Conservation (phyloP, 768 basidiomycete genomes). For the Leucogyrophana mollusca region DNA sequence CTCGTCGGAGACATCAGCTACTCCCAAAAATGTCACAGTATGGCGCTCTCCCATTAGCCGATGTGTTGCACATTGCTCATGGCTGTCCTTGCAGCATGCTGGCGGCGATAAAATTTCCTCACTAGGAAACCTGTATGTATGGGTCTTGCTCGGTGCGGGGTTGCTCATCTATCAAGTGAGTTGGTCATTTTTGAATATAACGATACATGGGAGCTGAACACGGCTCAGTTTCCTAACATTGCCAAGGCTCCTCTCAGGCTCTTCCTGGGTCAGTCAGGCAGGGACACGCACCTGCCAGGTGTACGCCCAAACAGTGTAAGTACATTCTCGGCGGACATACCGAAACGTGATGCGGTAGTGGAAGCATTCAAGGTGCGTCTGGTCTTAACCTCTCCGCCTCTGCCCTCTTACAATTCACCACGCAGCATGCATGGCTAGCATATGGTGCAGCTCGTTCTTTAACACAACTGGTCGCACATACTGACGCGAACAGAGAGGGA, state of each 20-base stretch:
- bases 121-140: constrained; percentile 10
- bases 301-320: constrained; percentile 15
- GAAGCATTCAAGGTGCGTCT: constrained; percentile 72
- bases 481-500: constrained; percentile 60
- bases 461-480: constrained; percentile 1
- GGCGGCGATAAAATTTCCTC: neutral
- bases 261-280: constrained; percentile 5
- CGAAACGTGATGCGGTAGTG: constrained; percentile 68
- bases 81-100: constrained; percentile 6
- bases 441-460: constrained; percentile 57
- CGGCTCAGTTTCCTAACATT: constrained; percentile 13
- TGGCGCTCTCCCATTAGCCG: neutral
- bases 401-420: constrained; percentile 11
- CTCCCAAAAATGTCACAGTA: constrained; percentile 9
- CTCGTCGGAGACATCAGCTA: neutral
- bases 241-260: constrained; percentile 3
- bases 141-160: constrained; percentile 5
- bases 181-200: no score
- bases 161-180: constrained; percentile 20
- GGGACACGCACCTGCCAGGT: constrained; percentile 13
- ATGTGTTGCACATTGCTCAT: neutral
- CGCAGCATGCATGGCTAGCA: constrained; percentile 80
- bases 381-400: neutral
- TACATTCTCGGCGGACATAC: constrained; percentile 51
- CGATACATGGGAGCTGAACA: no score